phyloP scores from a whole-genome alignment of 352 stramenopile genomes.

The Pythium dissotocum region DNA sequence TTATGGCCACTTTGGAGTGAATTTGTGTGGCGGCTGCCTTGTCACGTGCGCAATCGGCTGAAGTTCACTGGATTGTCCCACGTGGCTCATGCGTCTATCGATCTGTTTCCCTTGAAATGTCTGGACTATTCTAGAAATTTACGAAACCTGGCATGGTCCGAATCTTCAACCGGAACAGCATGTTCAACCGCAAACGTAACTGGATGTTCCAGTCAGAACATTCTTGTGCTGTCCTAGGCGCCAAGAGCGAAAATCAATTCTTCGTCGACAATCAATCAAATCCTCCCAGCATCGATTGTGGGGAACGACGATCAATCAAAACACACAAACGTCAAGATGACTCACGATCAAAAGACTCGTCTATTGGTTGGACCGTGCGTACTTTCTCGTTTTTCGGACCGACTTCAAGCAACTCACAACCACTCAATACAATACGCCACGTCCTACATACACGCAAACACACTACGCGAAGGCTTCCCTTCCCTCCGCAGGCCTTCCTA shows the following conservation, averaged over 20 bases:
- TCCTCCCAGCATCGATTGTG: too few relatives aligned
- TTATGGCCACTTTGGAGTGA: neutral
- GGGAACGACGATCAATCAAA: neutral
- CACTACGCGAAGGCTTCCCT: neutral
- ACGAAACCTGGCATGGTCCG: neutral
- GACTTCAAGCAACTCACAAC: neutral
- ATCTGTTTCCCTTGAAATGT: neutral
- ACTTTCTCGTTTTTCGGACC: neutral
- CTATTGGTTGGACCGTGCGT: neutral
- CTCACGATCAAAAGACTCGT: neutral
- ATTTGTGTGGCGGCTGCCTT: neutral
- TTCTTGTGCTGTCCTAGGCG: neutral
- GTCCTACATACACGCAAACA: neutral
- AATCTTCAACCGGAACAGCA: constrained; percentile 21
- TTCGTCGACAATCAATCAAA: neutral
- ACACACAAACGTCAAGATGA: neutral
- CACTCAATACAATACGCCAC: neutral
- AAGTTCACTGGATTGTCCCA: constrained; percentile 1
- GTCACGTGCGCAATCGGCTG: constrained; percentile 14
- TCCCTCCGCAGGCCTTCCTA: neutral
- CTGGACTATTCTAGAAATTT: neutral
- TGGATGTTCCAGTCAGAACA: constrained; percentile 1
- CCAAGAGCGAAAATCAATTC: neutral
- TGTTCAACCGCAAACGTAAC: neutral
- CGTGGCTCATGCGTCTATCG: neutral